Evolutionary conservation across 176 grass and related monocot species (phyloP).

Genomic region (Musa beccarii): DNA sequence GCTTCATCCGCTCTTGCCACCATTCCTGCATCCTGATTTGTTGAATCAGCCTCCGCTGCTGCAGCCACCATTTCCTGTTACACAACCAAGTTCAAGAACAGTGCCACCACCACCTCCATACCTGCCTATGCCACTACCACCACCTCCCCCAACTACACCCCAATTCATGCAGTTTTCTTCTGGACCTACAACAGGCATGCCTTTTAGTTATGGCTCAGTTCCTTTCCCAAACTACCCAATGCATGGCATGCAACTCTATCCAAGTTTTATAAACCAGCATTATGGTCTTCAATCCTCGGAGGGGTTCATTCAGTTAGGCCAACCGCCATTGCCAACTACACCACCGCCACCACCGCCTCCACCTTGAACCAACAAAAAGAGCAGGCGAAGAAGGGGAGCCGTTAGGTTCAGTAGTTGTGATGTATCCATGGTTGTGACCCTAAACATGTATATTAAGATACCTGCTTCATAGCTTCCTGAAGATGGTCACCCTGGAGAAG

Average conservation of each 20-base stretch:
- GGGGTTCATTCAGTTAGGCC: neutral
- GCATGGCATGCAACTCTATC: neutral
- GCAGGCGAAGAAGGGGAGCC: neutral
- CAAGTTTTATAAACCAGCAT: neutral
- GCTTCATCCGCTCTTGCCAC: neutral
- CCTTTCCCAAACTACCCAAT: conserved; percentile 6
- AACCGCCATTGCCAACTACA: conserved; percentile 14
- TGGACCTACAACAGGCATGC: neutral
- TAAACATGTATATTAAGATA: neutral
- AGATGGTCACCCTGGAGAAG: neutral
- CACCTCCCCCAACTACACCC: neutral
- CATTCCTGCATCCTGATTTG: conserved; percentile 1
- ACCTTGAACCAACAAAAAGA: conserved; percentile 2
- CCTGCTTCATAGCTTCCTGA: neutral
- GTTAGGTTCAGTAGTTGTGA: neutral
- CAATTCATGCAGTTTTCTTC: conserved; percentile 11
- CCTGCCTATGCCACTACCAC: neutral
- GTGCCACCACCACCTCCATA: neutral
- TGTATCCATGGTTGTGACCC: neutral
- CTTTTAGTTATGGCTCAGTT: conserved; percentile 1
- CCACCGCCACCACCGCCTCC: neutral
- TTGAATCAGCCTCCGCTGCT: neutral
- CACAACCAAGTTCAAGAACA: neutral
- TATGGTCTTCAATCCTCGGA: conserved; percentile 2
- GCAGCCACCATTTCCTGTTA: conserved; percentile 1